Base-by-base conservation (phyloP, 257 asterid species). In the Petunia secreta region DNA sequence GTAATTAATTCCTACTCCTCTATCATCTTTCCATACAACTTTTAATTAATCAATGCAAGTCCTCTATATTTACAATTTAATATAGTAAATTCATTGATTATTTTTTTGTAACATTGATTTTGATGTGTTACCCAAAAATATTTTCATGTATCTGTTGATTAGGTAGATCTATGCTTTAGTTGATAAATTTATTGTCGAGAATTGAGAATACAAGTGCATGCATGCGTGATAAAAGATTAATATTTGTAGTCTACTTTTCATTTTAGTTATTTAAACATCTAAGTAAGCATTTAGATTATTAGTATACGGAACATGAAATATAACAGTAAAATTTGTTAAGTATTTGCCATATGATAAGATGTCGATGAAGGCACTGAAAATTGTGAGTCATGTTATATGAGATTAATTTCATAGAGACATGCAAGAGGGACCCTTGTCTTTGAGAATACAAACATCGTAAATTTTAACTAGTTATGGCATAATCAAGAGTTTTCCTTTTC, bases 401-500 rank as follows among this genome's bases (percentile, higher is more conserved):
- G 50, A 84, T 87, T 82, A 82, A 77, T 82, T 83, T 78, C 76
- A 77, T 38, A 59, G 65, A 75, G 86, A 79, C 85, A 83, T 25
- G 25, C 25, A 68, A 44, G 48, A 57, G 36, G 59, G 83, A 82
- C 86, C 86, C 83, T 62, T 39, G 55, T 41, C 46, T 36, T 63
- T 66, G 40, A 68, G 34, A 77, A 85, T 67, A 73, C 80, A 77
- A 53, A 83, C 75, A 74, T 80, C 58, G 62, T 79, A 62, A 37
- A 78, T 50, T 41, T 54, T 11, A 36, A 38, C 16, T 14, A 39
- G 73, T 64, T 64, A 38, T 2, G 60, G 77, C 2, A 71, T 25
- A 55, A 78, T 62, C 39, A 60, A 16, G 8, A 71, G 36, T 3
- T 66, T 37, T 53, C 82, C 3, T 40, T 41, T 57, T 53, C 16